Evolutionary conservation across 148 eudicot genomes (phyloP).

Genomic region (Simmondsia chinensis): DNA sequence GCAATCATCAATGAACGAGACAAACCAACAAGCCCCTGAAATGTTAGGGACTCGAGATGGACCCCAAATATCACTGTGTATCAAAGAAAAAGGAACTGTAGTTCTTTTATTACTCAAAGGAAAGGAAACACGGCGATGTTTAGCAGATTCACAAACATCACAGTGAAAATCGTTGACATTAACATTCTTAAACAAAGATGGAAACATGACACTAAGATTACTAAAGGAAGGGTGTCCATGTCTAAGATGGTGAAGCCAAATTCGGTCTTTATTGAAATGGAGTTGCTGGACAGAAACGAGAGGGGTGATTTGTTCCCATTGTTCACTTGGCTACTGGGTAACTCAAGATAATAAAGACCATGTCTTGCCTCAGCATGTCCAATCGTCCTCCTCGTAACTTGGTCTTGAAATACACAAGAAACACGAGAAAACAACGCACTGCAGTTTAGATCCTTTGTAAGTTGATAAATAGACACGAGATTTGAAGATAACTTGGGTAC

Average conservation of each 20-base stretch:
- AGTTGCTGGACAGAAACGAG: neutral
- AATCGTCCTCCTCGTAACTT: slow-evolving; percentile 1
- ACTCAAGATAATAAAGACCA: neutral
- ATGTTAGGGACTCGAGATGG: neutral
- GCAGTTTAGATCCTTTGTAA: neutral
- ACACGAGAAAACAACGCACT: neutral
- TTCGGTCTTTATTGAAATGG: too few species aligned
- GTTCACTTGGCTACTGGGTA: neutral
- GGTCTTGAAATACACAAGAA: neutral
- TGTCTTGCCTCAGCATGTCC: neutral
- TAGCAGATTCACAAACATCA: neutral
- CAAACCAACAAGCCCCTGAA: neutral
- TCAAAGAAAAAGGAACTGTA: neutral
- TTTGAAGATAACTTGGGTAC: neutral
- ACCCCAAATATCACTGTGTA: neutral
- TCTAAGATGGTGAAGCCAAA: neutral
- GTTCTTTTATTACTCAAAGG: neutral
- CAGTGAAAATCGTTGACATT: neutral
- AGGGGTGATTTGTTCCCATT: neutral
- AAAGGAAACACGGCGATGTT: neutral
- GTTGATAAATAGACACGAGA: neutral
- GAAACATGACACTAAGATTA: neutral
- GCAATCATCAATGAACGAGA: neutral
- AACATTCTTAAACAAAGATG: neutral
- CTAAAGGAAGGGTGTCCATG: slow-evolving; percentile 1